A percentile compares a stretch with the other conserved stretches of the same genome.
These are phyloP conservation scores for Fusarium praegraminearum DNA, from an alignment of 2,329 filamentous ascomycete genomes.

Conservation along the genomic window DNA sequence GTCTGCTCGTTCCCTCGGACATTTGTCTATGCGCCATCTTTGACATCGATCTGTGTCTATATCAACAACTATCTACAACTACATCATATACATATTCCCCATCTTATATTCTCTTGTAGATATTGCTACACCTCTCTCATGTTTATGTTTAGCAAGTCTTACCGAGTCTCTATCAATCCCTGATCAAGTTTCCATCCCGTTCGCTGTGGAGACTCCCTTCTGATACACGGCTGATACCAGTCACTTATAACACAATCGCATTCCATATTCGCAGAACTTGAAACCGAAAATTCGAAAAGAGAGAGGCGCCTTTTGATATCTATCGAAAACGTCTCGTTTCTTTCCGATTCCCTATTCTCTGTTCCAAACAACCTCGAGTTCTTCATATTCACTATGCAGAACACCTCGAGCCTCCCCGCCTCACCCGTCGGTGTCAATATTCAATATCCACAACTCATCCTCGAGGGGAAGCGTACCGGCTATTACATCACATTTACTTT, in stretches of 20 bases:
- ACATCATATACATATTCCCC: background rate
- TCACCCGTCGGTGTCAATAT: slow-evolving; percentile 33
- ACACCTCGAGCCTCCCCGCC: slow-evolving; percentile 37
- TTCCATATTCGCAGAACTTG: slow-evolving; percentile 20
- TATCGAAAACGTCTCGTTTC: slow-evolving; percentile 17
- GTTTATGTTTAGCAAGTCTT: slow-evolving; percentile 23
- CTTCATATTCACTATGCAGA: slow-evolving; percentile 35
- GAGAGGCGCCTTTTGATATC: slow-evolving; percentile 4
- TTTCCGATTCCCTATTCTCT: slow-evolving; percentile 4
- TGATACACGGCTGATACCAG: slow-evolving; percentile 38
- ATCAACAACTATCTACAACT: background rate
- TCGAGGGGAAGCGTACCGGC: slow-evolving; percentile 50
- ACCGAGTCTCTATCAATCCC: slow-evolving; percentile 12
- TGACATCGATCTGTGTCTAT: background rate
- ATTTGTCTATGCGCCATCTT: background rate
- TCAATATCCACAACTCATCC: slow-evolving; percentile 40
- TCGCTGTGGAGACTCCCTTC: slow-evolving; percentile 23
- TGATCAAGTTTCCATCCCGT: slow-evolving; percentile 13
- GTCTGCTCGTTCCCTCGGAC: background rate
- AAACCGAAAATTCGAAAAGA: slow-evolving; percentile 1
- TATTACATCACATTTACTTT: slow-evolving; percentile 58
- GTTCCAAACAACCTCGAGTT: slow-evolving; percentile 2
- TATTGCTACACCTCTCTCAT: slow-evolving; percentile 6
- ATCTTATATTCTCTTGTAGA: slow-evolving; percentile 22
- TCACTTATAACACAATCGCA: slow-evolving; percentile 34